Percentiles rank a stretch among this genome's conserved stretches.
Evolutionary conservation across 441 rosid genomes (phyloP).

Genomic region (Rhodomyrtus psidioides): DNA sequence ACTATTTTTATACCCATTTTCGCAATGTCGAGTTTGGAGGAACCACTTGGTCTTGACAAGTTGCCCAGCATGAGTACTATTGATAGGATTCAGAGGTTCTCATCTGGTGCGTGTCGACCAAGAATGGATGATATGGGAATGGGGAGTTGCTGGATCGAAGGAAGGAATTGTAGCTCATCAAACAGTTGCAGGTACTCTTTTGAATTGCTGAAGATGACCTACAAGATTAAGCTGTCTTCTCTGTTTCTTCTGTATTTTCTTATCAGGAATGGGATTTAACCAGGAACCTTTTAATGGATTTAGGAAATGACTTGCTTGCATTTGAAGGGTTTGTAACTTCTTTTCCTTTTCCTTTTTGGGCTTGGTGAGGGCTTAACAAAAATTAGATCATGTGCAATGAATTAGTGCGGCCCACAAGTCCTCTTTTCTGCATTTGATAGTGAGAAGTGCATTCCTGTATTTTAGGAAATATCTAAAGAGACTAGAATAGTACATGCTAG

Average conservation of each 20-base stretch:
- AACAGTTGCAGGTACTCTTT: constrained; percentile 46
- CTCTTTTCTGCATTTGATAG: not conserved
- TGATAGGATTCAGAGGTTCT: constrained; percentile 79
- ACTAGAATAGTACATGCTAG: not conserved
- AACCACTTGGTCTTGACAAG: constrained; percentile 82
- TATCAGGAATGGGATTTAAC: not conserved
- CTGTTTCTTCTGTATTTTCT: not conserved
- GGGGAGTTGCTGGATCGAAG: constrained; percentile 80
- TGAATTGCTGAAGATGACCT: not conserved
- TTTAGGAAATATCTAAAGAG: not conserved
- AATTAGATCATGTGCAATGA: not conserved
- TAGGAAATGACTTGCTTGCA: not conserved
- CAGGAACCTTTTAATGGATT: not conserved
- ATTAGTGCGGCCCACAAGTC: not conserved
- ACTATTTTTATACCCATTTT: not conserved
- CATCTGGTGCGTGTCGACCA: constrained; percentile 71
- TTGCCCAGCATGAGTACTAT: constrained; percentile 81
- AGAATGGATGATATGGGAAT: constrained; percentile 52
- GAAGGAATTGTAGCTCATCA: constrained; percentile 73
- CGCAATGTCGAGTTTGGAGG: constrained; percentile 93
- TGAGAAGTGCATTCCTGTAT: not conserved
- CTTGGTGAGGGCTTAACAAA: not conserved
- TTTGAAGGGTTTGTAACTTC: not conserved
- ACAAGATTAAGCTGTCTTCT: not conserved
- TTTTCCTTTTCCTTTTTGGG: not conserved